Evolutionary conservation across 352 stramenopile genomes (phyloP).

Genomic region (Globisporangium radiosum): DNA sequence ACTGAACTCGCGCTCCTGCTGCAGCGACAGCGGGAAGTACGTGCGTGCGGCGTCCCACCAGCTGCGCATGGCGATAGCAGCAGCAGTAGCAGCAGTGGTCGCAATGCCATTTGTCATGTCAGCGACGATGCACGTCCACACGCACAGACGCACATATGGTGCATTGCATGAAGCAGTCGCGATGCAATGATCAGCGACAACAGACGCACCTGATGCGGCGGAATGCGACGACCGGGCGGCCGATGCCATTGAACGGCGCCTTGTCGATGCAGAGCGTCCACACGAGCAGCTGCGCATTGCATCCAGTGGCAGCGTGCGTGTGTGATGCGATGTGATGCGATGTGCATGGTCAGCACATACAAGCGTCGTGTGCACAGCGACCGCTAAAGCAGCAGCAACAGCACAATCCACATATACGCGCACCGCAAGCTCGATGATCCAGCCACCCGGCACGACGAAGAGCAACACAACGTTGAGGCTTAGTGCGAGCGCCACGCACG

Average conservation of each 20-base stretch:
- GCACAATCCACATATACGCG: background rate
- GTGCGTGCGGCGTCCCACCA: slow-evolving; percentile 30
- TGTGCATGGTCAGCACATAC: too few relatives aligned
- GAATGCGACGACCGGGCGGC: slow-evolving; percentile 20
- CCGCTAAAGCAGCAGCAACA: background rate
- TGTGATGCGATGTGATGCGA: background rate
- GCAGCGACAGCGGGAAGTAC: slow-evolving; percentile 36
- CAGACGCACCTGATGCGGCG: slow-evolving; percentile 23
- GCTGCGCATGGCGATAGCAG: slow-evolving; percentile 10
- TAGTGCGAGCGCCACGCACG: slow-evolving; percentile 17
- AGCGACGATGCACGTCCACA: too few relatives aligned
- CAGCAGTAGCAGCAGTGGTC: background rate
- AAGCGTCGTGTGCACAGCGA: too few relatives aligned
- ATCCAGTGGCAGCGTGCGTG: background rate
- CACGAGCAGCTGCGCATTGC: slow-evolving; percentile 16
- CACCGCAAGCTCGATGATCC: slow-evolving; percentile 19
- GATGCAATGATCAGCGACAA: too few relatives aligned
- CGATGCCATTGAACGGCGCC: slow-evolving; percentile 36
- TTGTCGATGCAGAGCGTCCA: slow-evolving; percentile 28
- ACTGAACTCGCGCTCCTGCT: slow-evolving; percentile 37
- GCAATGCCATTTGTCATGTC: too few relatives aligned
- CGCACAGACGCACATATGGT: too few relatives aligned
- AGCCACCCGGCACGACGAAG: slow-evolving; percentile 19
- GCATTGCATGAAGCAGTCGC: background rate
- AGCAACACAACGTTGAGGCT: slow-evolving; percentile 23